phyloP scores from a whole-genome alignment of 495 filamentous ascomycete genomes.

The Amphirosellinia nigrospora region DNA sequence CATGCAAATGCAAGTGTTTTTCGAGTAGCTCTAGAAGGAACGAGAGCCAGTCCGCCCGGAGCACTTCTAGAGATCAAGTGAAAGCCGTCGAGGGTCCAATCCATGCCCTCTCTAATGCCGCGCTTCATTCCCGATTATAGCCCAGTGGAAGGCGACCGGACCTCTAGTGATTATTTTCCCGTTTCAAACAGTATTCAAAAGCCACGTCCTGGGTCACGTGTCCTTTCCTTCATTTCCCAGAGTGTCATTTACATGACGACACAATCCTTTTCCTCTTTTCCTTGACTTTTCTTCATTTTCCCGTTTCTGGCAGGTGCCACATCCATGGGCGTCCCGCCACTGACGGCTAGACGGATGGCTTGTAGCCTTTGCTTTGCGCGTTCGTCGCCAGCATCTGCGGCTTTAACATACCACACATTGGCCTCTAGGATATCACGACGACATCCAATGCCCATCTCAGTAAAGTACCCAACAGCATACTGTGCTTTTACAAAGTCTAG shows the following conservation, averaged over 20 bases:
- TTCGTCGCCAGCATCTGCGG: slow-evolving; percentile 90
- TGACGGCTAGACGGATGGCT: slow-evolving; percentile 83
- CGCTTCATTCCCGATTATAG: slow-evolving; percentile 3
- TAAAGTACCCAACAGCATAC: slow-evolving; percentile 96
- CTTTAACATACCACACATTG: slow-evolving; percentile 98
- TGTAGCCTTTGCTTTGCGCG: slow-evolving; percentile 84
- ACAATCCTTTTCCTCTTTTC: slow-evolving; percentile 62
- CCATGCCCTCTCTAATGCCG: slow-evolving; percentile 12
- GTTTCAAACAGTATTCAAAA: slow-evolving; percentile 19
- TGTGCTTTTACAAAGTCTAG: slow-evolving; percentile 89
- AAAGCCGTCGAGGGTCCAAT: slow-evolving; percentile 7
- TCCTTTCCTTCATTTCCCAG: background rate
- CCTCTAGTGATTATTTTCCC: slow-evolving; percentile 7
- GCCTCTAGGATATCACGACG: slow-evolving; percentile 91
- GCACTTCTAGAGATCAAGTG: slow-evolving; percentile 20
- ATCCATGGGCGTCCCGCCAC: slow-evolving; percentile 67
- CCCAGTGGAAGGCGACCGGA: background rate
- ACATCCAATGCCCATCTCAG: slow-evolving; percentile 96
- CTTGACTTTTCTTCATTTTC: slow-evolving; percentile 56
- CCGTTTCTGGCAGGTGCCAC: slow-evolving; percentile 53
- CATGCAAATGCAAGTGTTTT: slow-evolving; percentile 27
- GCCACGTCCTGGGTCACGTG: background rate
- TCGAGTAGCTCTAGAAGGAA: slow-evolving; percentile 1
- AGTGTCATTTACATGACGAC: slow-evolving; percentile 57
- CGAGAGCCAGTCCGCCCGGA: slow-evolving; percentile 10